A percentile compares a stretch with the other conserved stretches of the same genome.
phyloP scores from a whole-genome alignment of 2,329 filamentous ascomycete genomes.

The Fusarium albosuccineum region DNA sequence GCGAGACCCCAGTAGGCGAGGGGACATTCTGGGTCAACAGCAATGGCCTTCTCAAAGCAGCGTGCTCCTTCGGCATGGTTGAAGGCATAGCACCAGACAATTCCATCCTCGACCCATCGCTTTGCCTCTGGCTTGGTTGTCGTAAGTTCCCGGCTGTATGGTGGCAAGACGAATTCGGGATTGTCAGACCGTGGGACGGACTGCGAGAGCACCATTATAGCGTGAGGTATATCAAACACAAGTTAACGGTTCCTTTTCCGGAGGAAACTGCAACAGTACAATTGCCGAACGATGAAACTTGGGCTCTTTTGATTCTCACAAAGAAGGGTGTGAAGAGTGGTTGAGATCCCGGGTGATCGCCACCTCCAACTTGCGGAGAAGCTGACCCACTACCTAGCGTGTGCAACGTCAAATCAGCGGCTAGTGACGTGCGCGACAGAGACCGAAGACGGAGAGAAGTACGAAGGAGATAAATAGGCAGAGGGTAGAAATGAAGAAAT shows the following conservation, averaged over 20 bases:
- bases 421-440: slow-evolving; percentile 30
- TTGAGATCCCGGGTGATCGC: slow-evolving; percentile 28
- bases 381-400: slow-evolving; percentile 36
- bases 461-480: background rate
- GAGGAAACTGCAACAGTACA: background rate
- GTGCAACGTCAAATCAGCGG: slow-evolving; percentile 38
- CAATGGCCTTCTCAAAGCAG: slow-evolving; percentile 71
- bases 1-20: slow-evolving; percentile 77
- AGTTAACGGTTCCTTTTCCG: background rate
- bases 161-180: slow-evolving; percentile 41
- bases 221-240: background rate
- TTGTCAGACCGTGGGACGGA: slow-evolving; percentile 18
- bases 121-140: slow-evolving; percentile 66
- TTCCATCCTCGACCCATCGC: slow-evolving; percentile 75
- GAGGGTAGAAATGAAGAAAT: background rate
- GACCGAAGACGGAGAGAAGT: slow-evolving; percentile 23
- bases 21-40: slow-evolving; percentile 64
- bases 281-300: background rate
- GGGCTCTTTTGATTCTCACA: background rate
- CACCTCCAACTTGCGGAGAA: slow-evolving; percentile 37
- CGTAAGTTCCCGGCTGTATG: slow-evolving; percentile 60
- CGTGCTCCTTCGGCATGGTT: slow-evolving; percentile 75
- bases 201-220: slow-evolving; percentile 30
- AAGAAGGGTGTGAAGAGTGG: slow-evolving; percentile 5
- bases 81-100: slow-evolving; percentile 78